Evolutionary conservation across 129 eudicot species (phyloP).

Genomic region (Erigeron canadensis): DNA sequence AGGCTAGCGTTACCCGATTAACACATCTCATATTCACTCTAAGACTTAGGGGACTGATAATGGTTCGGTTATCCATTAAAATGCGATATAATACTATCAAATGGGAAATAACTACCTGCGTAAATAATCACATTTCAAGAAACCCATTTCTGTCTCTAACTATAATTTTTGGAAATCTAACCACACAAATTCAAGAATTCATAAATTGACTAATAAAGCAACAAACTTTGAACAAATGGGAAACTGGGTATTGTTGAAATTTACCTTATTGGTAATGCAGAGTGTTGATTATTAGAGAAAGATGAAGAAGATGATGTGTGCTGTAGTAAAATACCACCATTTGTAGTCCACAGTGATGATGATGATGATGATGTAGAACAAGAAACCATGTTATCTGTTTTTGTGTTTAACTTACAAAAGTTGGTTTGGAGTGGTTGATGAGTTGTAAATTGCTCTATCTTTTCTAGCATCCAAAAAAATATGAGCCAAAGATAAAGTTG

Average conservation of each 20-base stretch:
- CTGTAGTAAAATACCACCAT: conserved; percentile 26
- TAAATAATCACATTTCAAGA: conserved; percentile 16
- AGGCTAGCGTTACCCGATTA: too few species aligned
- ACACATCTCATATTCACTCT: too few species aligned
- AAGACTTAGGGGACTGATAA: too few species aligned
- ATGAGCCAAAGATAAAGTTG: conserved; percentile 28
- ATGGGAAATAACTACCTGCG: conserved; percentile 11
- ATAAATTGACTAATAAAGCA: not conserved
- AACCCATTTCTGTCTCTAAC: conserved; percentile 2
- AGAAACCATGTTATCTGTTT: conserved; percentile 24
- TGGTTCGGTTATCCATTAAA: too few species aligned
- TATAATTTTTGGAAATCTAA: not conserved
- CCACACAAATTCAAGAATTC: conserved; percentile 14
- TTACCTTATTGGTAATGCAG: conserved; percentile 39
- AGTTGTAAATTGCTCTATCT: conserved; percentile 14
- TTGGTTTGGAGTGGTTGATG: not conserved
- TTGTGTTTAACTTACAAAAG: not conserved
- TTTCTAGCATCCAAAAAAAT: conserved; percentile 23
- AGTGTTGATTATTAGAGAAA: conserved; percentile 30
- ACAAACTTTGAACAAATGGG: conserved; percentile 6
- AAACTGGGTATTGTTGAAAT: conserved; percentile 16
- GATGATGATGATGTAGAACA: not conserved
- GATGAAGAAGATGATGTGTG: conserved; percentile 41
- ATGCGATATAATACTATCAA: not conserved
- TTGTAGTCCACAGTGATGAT: conserved; percentile 24